These are phyloP conservation scores for Jackrogersella minutella DNA, from an alignment of 495 filamentous ascomycete species.

Conservation along the genomic window DNA sequence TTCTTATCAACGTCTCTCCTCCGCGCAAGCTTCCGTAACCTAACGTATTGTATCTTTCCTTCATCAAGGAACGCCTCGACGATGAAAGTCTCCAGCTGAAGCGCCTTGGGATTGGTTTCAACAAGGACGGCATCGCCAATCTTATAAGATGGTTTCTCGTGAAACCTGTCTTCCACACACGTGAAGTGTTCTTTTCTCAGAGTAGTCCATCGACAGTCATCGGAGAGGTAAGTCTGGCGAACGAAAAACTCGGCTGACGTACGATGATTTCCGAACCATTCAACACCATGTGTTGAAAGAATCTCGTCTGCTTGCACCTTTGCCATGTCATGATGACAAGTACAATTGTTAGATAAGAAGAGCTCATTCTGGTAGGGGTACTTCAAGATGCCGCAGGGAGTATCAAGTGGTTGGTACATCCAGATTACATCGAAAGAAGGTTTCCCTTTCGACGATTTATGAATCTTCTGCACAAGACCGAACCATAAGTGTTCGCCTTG, in stretches of 20 bases:
- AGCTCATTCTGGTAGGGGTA: slow-evolving; percentile 76
- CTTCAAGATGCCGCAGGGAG: slow-evolving; percentile 65
- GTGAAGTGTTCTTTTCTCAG: slow-evolving; percentile 57
- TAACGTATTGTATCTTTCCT: slow-evolving; percentile 40
- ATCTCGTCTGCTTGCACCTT: slow-evolving; percentile 62
- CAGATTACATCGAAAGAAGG: slow-evolving; percentile 68
- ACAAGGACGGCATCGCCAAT: slow-evolving; percentile 67
- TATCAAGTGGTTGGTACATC: slow-evolving; percentile 75
- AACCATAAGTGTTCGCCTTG: slow-evolving; percentile 63
- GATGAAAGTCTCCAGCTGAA: slow-evolving; percentile 62
- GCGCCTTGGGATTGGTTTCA: slow-evolving; percentile 21
- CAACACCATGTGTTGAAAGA: slow-evolving; percentile 59
- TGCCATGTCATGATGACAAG: slow-evolving; percentile 57
- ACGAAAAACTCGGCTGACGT: slow-evolving; percentile 64
- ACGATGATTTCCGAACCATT: slow-evolving; percentile 60
- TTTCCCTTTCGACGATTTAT: slow-evolving; percentile 44
- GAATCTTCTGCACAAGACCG: slow-evolving; percentile 68
- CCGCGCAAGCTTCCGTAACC: slow-evolving; percentile 57
- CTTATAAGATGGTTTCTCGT: slow-evolving; percentile 38
- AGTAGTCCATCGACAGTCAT: slow-evolving; percentile 58
- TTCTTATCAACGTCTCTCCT: slow-evolving; percentile 50
- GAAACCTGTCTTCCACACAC: slow-evolving; percentile 43
- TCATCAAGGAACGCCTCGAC: slow-evolving; percentile 56
- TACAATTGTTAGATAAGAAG: slow-evolving; percentile 80
- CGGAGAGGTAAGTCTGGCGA: slow-evolving; percentile 68